A percentile compares a stretch with the other conserved stretches of the same genome.
Conservation (phyloP, 768 basidiomycete species). For the Russula lepida region DNA sequence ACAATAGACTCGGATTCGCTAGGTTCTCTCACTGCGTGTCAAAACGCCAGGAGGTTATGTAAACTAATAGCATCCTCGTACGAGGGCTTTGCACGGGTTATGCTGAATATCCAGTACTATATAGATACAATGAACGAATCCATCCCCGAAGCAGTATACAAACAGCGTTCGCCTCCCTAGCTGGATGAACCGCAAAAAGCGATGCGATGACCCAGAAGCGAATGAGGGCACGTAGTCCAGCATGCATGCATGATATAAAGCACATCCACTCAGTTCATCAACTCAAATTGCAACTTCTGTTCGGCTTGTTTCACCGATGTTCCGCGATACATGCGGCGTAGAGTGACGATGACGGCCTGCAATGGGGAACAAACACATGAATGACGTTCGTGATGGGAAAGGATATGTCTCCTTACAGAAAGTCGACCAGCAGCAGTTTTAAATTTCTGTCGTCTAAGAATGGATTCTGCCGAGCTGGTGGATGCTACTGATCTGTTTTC, state of each 20-base stretch:
- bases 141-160: not conserved
- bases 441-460: slow-evolving; percentile 9
- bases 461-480: not conserved
- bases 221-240: not conserved
- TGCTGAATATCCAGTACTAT: slow-evolving; percentile 1
- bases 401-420: not conserved
- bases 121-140: slow-evolving; percentile 7
- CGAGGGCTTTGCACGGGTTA: not conserved
- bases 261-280: slow-evolving; percentile 8
- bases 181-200: not conserved
- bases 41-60: not conserved
- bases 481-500: slow-evolving; percentile 7
- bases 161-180: not conserved
- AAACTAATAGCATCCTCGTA: not conserved
- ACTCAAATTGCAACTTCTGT: slow-evolving; percentile 11
- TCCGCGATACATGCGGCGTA: slow-evolving; percentile 10
- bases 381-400: not conserved
- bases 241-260: not conserved
- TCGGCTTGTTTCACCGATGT: slow-evolving; percentile 12
- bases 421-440: slow-evolving; percentile 9
- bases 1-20: not conserved
- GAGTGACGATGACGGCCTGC: slow-evolving; percentile 10
- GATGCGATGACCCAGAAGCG: not conserved
- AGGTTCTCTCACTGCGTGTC: not conserved
- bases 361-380: not conserved